Evolutionary conservation across 768 basidiomycete species (phyloP).

Genomic region (Rhodotorula kratochvilovae): DNA sequence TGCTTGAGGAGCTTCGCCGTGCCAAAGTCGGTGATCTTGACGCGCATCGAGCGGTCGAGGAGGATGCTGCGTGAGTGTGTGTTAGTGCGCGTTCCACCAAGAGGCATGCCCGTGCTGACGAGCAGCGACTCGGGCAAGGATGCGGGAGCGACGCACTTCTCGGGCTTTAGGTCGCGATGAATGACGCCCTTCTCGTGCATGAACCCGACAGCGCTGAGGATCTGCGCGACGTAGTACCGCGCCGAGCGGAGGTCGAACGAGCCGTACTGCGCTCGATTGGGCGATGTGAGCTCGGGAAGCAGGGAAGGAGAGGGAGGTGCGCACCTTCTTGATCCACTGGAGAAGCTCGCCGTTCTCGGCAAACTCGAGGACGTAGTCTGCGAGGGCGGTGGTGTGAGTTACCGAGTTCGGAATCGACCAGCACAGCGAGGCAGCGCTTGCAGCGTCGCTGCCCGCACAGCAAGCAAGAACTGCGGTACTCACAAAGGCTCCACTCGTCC

Average conservation of each 20-base stretch:
- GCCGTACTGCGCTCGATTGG: slow-evolving; percentile 58
- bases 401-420: no score
- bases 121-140: not conserved
- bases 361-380: slow-evolving; percentile 52
- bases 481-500: slow-evolving; percentile 76
- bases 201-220: slow-evolving; percentile 79
- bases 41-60: slow-evolving; percentile 75
- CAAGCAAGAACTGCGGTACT: slow-evolving; percentile 47
- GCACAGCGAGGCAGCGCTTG: not conserved
- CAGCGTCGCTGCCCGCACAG: not conserved
- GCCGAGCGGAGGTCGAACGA: slow-evolving; percentile 74
- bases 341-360: slow-evolving; percentile 52
- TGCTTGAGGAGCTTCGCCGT: slow-evolving; percentile 55
- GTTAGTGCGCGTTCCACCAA: no score
- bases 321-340: slow-evolving; percentile 48
- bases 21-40: slow-evolving; percentile 97
- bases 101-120: no score
- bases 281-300: not conserved
- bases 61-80: slow-evolving; percentile 61
- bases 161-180: slow-evolving; percentile 62
- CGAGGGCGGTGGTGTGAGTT: not conserved
- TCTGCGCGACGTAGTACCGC: slow-evolving; percentile 80
- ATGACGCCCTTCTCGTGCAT: slow-evolving; percentile 88
- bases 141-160: slow-evolving; percentile 47
- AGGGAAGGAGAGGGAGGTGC: not conserved